Percentiles rank a stretch among this genome's conserved stretches.
phyloP scores from a whole-genome alignment of 257 asterid genomes.

The Solanum rostratum region DNA sequence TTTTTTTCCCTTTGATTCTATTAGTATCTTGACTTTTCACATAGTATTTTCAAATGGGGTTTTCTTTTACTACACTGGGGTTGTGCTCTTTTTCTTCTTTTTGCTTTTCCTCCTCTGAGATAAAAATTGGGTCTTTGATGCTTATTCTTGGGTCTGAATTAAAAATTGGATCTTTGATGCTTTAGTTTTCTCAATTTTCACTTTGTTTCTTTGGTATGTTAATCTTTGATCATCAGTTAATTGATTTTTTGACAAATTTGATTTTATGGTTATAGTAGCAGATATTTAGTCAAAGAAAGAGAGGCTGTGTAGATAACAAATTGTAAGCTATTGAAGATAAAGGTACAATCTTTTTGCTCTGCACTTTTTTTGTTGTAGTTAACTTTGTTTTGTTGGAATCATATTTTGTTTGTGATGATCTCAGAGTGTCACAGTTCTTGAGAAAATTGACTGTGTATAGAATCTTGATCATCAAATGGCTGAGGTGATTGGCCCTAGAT shows the following conservation, averaged over 20 bases:
- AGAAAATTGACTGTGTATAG: background rate
- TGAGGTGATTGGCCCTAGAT: constrained; percentile 67
- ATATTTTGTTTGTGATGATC: background rate
- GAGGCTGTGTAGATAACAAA: background rate
- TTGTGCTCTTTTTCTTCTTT: background rate
- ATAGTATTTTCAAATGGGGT: background rate
- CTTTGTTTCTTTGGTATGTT: background rate
- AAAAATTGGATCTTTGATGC: background rate
- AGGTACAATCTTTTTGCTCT: background rate
- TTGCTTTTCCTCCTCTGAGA: background rate
- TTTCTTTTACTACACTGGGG: background rate
- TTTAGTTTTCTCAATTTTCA: background rate
- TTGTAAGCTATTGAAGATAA: background rate
- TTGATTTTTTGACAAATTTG: background rate
- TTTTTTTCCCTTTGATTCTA: background rate
- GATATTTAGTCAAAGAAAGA: background rate
- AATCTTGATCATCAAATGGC: constrained; percentile 27
- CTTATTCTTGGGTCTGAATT: background rate
- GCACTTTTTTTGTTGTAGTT: background rate
- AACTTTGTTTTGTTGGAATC: background rate
- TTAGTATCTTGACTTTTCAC: background rate
- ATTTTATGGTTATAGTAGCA: background rate
- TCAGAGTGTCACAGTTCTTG: background rate
- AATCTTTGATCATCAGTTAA: background rate
- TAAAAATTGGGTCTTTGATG: background rate